A percentile compares a stretch with the other conserved stretches of the same genome.
Evolutionary conservation across 225 moss, liverwort and hornwort genomes (phyloP).

Genomic region (Physcomitrium patens): DNA sequence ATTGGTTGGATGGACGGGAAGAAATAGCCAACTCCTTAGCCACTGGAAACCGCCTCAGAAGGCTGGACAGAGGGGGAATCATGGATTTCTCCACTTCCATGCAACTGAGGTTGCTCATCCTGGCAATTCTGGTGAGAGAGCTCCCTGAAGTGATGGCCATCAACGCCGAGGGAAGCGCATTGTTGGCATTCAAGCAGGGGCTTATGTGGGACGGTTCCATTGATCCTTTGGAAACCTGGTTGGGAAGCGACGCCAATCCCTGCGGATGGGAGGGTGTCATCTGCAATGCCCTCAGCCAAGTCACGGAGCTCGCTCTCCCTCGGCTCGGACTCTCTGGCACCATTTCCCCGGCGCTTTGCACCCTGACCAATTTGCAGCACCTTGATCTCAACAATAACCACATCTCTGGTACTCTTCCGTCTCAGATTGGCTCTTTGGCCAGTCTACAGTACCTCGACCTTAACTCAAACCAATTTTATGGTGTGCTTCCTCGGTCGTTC

Average conservation of each 20-base stretch:
- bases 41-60: too few relatives aligned
- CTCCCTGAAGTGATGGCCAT: not conserved
- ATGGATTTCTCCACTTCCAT: not conserved
- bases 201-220: slow-evolving; percentile 32
- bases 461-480: slow-evolving; percentile 50
- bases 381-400: slow-evolving; percentile 55
- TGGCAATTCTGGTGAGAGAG: not conserved
- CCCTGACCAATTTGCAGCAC: slow-evolving; percentile 52
- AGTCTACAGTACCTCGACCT: slow-evolving; percentile 59
- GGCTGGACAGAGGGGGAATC: not conserved
- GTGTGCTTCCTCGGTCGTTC: slow-evolving; percentile 49
- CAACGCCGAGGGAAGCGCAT: slow-evolving; percentile 28
- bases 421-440: slow-evolving; percentile 43
- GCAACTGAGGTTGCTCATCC: slow-evolving; percentile 13
- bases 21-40: not conserved
- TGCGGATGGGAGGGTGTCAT: slow-evolving; percentile 65
- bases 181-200: slow-evolving; percentile 56
- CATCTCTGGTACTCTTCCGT: slow-evolving; percentile 50
- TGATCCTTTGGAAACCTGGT: slow-evolving; percentile 52
- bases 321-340: slow-evolving; percentile 31
- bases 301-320: slow-evolving; percentile 50
- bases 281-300: slow-evolving; percentile 43
- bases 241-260: slow-evolving; percentile 24
- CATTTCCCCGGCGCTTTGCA: slow-evolving; percentile 47
- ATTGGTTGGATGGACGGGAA: not conserved